Evolutionary conservation across 2,329 filamentous ascomycete species (phyloP).

Genomic region (Juglanconis sp.): DNA sequence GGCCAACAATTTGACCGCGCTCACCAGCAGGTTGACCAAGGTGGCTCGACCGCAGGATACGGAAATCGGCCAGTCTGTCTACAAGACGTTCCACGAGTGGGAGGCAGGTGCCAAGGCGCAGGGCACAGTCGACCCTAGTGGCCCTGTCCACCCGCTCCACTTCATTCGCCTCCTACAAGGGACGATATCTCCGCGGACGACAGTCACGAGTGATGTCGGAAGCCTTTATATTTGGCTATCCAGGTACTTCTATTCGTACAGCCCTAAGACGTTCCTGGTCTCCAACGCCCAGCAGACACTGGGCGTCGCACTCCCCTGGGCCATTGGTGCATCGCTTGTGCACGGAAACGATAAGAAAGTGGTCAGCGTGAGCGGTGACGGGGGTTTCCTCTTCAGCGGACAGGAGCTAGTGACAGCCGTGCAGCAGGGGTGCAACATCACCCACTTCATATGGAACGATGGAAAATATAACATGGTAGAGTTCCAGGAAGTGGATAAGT

Average conservation of each 20-base stretch:
- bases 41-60: conserved; percentile 34
- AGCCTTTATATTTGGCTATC: conserved; percentile 49
- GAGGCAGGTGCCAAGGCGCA: conserved; percentile 23
- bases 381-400: conserved; percentile 47
- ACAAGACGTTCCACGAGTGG: conserved; percentile 35
- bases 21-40: conserved; percentile 29
- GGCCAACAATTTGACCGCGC: conserved; percentile 35
- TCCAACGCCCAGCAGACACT: conserved; percentile 49
- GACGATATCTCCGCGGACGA: conserved; percentile 36
- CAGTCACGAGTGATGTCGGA: conserved; percentile 43
- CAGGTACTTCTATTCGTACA: conserved; percentile 41
- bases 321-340: conserved; percentile 41
- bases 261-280: conserved; percentile 41
- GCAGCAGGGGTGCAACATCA: conserved; percentile 44
- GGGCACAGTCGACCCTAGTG: conserved; percentile 18
- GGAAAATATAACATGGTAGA: conserved; percentile 49
- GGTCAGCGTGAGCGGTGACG: conserved; percentile 42
- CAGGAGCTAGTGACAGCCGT: conserved; percentile 45
- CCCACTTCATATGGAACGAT: conserved; percentile 50
- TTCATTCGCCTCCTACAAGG: conserved; percentile 42
- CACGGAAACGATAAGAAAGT: conserved; percentile 41
- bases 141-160: conserved; percentile 40
- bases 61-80: conserved; percentile 30
- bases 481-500: conserved; percentile 49
- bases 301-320: conserved; percentile 45